Percentiles rank a stretch among this genome's conserved stretches.
Conservation (phyloP, 257 asterid genomes). For the Salvia splendens region DNA sequence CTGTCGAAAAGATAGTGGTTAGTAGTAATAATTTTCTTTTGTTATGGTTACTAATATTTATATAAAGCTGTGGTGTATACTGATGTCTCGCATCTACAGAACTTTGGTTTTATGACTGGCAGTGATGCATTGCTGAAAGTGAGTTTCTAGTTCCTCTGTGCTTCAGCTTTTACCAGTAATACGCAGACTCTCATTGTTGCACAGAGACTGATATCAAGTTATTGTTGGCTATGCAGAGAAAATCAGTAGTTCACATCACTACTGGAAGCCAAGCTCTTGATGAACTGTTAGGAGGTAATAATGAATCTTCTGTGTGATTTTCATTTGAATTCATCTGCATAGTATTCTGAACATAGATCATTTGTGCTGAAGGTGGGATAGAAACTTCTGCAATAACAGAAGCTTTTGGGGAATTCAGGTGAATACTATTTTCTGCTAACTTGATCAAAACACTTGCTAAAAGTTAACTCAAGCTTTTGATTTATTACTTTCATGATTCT, state of each 20-base stretch:
- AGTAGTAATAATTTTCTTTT: conserved; percentile 35
- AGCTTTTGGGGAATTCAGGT: conserved; percentile 99
- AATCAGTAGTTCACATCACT: conserved; percentile 76
- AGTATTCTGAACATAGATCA: conserved; percentile 1
- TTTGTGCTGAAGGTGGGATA: conserved; percentile 67
- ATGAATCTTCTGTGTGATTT: conserved; percentile 21
- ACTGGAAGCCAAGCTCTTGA: conserved; percentile 99
- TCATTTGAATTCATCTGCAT: conserved; percentile 13
- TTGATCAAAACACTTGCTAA: background rate
- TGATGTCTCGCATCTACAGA: conserved; percentile 48
- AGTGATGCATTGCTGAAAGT: conserved; percentile 94
- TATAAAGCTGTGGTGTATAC: conserved; percentile 23
- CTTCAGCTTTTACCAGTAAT: conserved; percentile 9
- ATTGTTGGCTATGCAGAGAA: conserved; percentile 57
- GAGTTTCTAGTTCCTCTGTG: conserved; percentile 36
- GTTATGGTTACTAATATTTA: background rate
- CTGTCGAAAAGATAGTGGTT: conserved; percentile 98
- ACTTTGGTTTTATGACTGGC: conserved; percentile 93
- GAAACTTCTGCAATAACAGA: conserved; percentile 92
- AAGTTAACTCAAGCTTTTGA: background rate
- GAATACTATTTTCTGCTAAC: conserved; percentile 24
- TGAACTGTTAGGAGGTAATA: conserved; percentile 86
- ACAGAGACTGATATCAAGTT: conserved; percentile 27
- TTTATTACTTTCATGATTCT: conserved; percentile 21
- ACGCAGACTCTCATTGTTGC: background rate